Evolutionary conservation across 345 rosid genomes (phyloP).

Genomic region (Salix udensis): DNA sequence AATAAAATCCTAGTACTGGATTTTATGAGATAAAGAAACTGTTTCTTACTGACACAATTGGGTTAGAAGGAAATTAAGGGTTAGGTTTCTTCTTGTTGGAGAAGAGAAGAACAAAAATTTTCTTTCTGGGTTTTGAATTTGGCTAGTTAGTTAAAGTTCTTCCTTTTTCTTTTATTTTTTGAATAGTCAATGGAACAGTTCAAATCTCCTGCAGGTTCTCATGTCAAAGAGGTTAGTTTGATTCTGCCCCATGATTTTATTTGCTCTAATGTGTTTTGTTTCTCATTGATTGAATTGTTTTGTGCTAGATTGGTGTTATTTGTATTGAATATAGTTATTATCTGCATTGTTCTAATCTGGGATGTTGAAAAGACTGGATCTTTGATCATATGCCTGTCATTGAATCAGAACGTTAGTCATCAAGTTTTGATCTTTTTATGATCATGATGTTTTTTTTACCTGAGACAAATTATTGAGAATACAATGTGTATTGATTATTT

Average conservation of each 20-base stretch:
- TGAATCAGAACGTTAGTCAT: not conserved
- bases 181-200: slow-evolving; percentile 42
- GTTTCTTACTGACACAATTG: not conserved
- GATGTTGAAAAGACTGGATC: not conserved
- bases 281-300: not conserved
- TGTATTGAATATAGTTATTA: not conserved
- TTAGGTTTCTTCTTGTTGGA: not conserved
- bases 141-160: not conserved
- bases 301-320: not conserved
- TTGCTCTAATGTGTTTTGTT: not conserved
- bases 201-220: slow-evolving; percentile 40
- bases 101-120: not conserved
- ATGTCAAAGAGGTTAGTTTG: slow-evolving; percentile 56
- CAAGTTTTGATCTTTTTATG: not conserved
- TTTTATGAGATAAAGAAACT: not conserved
- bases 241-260: slow-evolving; percentile 2
- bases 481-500: not conserved
- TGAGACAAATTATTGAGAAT: not conserved
- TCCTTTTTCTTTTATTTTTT: not conserved
- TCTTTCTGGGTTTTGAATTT: not conserved
- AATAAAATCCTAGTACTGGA: not conserved
- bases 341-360: not conserved
- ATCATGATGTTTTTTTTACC: not conserved
- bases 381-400: not conserved
- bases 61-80: not conserved